Conservation (phyloP, 495 filamentous ascomycete species). For the Penicillium nucicola region DNA sequence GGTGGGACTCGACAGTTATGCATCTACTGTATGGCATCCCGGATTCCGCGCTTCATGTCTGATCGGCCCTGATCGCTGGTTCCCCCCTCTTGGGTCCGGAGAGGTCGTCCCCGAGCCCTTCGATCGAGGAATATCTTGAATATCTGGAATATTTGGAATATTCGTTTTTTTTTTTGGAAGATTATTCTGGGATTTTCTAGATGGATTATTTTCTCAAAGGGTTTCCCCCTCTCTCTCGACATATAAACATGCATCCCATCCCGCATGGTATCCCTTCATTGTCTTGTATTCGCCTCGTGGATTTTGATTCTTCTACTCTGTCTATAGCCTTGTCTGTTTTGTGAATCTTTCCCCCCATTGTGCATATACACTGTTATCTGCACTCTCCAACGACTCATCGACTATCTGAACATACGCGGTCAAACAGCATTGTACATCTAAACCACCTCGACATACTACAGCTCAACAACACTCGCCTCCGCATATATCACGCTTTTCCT, state of each 20-base stretch:
- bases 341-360: slow-evolving; percentile 10
- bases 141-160: no score
- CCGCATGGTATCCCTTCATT: slow-evolving; percentile 14
- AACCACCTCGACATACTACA: neutral
- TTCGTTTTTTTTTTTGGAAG: neutral
- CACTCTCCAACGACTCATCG: neutral
- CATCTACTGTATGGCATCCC: slow-evolving; percentile 36
- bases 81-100: slow-evolving; percentile 21
- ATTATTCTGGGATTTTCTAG: slow-evolving; percentile 3
- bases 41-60: slow-evolving; percentile 21
- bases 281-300: slow-evolving; percentile 22
- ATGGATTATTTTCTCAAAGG: slow-evolving; percentile 9
- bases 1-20: slow-evolving; percentile 14
- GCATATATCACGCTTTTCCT: slow-evolving; percentile 18
- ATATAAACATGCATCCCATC: slow-evolving; percentile 31
- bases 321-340: slow-evolving; percentile 16
- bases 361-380: slow-evolving; percentile 20
- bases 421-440: neutral
- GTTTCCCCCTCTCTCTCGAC: slow-evolving; percentile 9
- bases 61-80: slow-evolving; percentile 24
- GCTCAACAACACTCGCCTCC: slow-evolving; percentile 9
- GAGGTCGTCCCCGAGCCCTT: neutral
- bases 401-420: slow-evolving; percentile 5
- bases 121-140: neutral
- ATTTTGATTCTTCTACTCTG: slow-evolving; percentile 20